Evolutionary conservation across 768 basidiomycete genomes (phyloP).

Genomic region (Suillus paluster): DNA sequence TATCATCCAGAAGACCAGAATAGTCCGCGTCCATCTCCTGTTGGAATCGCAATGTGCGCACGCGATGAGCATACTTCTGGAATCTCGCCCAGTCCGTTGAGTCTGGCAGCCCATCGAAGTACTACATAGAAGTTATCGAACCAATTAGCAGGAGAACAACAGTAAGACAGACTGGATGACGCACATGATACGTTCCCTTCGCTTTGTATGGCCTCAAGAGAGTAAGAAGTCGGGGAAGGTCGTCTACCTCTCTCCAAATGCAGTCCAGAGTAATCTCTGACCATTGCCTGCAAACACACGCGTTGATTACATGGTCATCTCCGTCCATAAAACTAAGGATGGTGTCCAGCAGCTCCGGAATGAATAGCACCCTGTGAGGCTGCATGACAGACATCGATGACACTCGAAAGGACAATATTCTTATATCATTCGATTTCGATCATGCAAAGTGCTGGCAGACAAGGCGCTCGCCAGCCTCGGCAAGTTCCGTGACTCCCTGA

Average conservation of each 20-base stretch:
- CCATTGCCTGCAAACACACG: conserved; percentile 63
- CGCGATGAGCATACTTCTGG: conserved; percentile 54
- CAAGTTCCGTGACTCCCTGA: too few relatives aligned
- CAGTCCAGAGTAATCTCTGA: conserved; percentile 57
- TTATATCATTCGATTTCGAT: not conserved
- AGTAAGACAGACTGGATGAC: conserved; percentile 8
- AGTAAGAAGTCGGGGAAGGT: conserved; percentile 49
- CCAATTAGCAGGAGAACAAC: not conserved
- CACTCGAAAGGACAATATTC: not conserved
- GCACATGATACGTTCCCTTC: conserved; percentile 29
- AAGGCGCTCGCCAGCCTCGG: not conserved
- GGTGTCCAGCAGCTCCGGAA: conserved; percentile 64
- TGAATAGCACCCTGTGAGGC: conserved; percentile 44
- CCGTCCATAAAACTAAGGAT: conserved; percentile 54
- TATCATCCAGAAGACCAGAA: conserved; percentile 45
- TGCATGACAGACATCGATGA: not conserved
- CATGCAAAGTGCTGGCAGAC: not conserved
- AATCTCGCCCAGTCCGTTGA: conserved; percentile 60
- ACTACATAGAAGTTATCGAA: conserved; percentile 33
- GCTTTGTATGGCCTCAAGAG: conserved; percentile 51
- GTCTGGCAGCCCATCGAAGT: conserved; percentile 46
- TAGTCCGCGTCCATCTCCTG: conserved; percentile 18
- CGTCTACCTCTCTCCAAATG: conserved; percentile 60
- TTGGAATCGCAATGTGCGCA: conserved; percentile 42
- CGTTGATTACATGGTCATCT: conserved; percentile 46